These are phyloP conservation scores for Tricharina praecox DNA, from an alignment of 495 filamentous ascomycete genomes.

Conservation along the genomic window DNA sequence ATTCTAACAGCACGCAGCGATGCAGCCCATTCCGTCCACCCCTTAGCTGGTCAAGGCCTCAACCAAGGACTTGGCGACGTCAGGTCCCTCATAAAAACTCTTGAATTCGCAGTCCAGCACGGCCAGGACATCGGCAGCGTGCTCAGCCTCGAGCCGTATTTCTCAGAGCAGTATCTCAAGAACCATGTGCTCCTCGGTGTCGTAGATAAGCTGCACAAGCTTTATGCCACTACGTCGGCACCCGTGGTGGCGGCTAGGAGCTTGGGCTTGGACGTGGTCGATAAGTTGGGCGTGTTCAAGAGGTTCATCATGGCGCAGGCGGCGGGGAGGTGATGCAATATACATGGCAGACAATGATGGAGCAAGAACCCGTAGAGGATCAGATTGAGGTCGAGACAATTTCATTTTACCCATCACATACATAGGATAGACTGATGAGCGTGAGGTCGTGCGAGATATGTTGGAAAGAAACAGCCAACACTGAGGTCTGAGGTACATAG, in stretches of 20 bases:
- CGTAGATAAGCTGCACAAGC: conserved; percentile 82
- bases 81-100: conserved; percentile 50
- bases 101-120: conserved; percentile 59
- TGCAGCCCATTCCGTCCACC: conserved; percentile 87
- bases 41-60: conserved; percentile 82
- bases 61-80: conserved; percentile 88
- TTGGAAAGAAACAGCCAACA: too few relatives aligned
- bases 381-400: too few relatives aligned
- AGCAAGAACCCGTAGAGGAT: too few relatives aligned
- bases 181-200: conserved; percentile 80
- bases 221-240: conserved; percentile 60
- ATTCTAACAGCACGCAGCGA: conserved; percentile 31
- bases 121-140: conserved; percentile 66
- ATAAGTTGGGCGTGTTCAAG: conserved; percentile 65
- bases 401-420: too few relatives aligned
- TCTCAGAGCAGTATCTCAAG: conserved; percentile 54
- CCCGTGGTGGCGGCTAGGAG: conserved; percentile 59
- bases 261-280: conserved; percentile 57
- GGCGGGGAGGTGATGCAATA: conserved; percentile 34
- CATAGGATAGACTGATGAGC: too few relatives aligned
- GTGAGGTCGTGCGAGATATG: too few relatives aligned
- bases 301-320: conserved; percentile 76
- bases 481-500: too few relatives aligned
- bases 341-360: background rate
- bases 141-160: conserved; percentile 63